phyloP scores from a whole-genome alignment of 2,329 filamentous ascomycete species.

The Clarireedia homoeocarpa region DNA sequence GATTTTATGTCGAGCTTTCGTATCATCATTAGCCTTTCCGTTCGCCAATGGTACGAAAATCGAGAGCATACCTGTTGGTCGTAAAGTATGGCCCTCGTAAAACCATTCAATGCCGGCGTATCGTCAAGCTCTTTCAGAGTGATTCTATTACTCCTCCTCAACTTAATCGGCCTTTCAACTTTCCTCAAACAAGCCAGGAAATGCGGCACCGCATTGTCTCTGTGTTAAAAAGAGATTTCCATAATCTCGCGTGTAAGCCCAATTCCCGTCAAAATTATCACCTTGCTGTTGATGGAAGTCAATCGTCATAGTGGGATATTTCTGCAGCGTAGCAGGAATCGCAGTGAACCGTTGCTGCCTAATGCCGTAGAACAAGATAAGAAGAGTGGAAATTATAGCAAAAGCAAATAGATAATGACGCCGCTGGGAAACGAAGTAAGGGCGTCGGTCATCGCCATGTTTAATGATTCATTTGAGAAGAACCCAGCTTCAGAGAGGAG shows the following conservation, averaged over 20 bases:
- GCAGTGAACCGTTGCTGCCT: background rate
- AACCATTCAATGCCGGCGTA: background rate
- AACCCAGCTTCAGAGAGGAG: background rate
- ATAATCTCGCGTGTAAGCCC: slow-evolving; percentile 4
- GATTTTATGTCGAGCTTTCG: slow-evolving; percentile 4
- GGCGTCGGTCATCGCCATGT: background rate
- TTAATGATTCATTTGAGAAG: background rate
- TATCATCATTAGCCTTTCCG: background rate
- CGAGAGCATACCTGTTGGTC: slow-evolving; percentile 9
- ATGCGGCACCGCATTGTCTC: slow-evolving; percentile 10
- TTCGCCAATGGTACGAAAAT: too few species aligned
- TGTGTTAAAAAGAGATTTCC: slow-evolving; percentile 4
- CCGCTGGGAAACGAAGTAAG: background rate
- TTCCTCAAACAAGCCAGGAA: slow-evolving; percentile 14
- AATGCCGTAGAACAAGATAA: background rate
- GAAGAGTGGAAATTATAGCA: background rate
- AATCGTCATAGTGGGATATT: background rate
- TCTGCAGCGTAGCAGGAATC: background rate
- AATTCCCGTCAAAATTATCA: slow-evolving; percentile 1
- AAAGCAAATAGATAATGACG: background rate
- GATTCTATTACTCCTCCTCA: background rate
- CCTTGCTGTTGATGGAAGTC: background rate
- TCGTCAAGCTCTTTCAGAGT: slow-evolving; percentile 5
- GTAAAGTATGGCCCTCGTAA: slow-evolving; percentile 7
- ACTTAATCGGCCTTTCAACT: slow-evolving; percentile 10